A percentile compares a stretch with the other conserved stretches of the same genome.
phyloP scores from a whole-genome alignment of 345 rosid genomes.

The Euphorbia pulcherrima region DNA sequence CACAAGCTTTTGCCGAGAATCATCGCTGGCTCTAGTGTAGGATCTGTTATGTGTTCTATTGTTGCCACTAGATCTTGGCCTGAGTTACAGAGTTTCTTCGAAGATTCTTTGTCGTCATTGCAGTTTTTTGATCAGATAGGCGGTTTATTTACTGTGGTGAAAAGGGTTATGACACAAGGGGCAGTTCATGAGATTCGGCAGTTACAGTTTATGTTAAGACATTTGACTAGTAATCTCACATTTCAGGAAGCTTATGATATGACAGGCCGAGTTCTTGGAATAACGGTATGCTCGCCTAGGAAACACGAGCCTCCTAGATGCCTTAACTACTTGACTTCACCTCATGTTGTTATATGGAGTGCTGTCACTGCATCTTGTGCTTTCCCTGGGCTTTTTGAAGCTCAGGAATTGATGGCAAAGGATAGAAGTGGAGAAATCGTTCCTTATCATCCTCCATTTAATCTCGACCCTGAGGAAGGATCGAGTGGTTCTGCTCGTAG shows the following conservation, averaged over 20 bases:
- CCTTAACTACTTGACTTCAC: constrained; percentile 93
- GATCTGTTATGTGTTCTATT: constrained; percentile 78
- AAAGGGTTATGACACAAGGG: constrained; percentile 79
- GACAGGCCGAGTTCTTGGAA: constrained; percentile 90
- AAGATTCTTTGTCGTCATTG: constrained; percentile 69
- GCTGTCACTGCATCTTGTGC: constrained; percentile 99
- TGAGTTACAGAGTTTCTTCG: constrained; percentile 86
- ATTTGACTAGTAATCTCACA: constrained; percentile 88
- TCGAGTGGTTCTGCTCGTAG: constrained; percentile 57
- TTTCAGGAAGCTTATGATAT: constrained; percentile 98
- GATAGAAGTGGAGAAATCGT: constrained; percentile 89
- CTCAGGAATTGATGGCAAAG: constrained; percentile 98
- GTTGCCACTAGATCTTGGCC: constrained; percentile 97
- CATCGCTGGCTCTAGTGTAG: constrained; percentile 97
- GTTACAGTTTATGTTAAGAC: constrained; percentile 81
- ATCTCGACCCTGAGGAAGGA: constrained; percentile 77
- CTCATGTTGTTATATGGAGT: constrained; percentile 99
- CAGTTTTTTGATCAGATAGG: constrained; percentile 96
- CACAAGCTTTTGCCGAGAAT: constrained; percentile 89
- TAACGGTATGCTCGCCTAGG: constrained; percentile 95
- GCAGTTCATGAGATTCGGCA: constrained; percentile 91
- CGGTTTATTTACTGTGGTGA: constrained; percentile 74
- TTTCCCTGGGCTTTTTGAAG: constrained; percentile 96
- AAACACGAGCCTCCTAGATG: constrained; percentile 99
- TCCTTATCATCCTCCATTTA: constrained; percentile 95